Conservation (phyloP, 495 filamentous ascomycete species). For the Neurospora sp. region DNA sequence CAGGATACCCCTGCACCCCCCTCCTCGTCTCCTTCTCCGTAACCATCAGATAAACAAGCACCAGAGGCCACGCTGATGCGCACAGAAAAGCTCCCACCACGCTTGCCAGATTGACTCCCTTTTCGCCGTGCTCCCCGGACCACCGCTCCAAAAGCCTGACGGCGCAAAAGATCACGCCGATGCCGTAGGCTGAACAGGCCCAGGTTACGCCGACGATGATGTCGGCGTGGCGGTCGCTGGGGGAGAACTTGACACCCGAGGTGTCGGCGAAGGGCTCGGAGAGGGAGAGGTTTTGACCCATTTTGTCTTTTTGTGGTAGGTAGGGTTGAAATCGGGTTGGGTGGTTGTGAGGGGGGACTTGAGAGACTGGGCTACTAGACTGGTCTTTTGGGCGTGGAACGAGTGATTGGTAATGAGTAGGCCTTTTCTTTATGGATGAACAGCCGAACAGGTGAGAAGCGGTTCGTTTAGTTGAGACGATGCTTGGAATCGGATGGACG, state of each 20-base stretch:
- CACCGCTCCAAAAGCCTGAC: constrained; percentile 23
- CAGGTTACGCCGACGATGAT: constrained; percentile 24
- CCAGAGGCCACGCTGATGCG: background rate
- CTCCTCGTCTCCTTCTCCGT: background rate
- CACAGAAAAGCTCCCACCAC: background rate
- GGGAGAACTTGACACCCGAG: constrained; percentile 12
- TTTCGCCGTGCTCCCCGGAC: constrained; percentile 19
- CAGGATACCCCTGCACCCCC: background rate
- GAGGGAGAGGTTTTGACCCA: constrained; percentile 25
- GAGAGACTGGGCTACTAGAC: too few species aligned
- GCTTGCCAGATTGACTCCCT: constrained; percentile 2
- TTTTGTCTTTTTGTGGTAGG: background rate
- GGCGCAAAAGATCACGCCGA: constrained; percentile 27
- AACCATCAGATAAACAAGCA: background rate
- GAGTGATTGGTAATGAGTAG: too few species aligned
- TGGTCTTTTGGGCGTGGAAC: too few species aligned
- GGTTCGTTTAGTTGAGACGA: too few species aligned
- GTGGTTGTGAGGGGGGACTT: too few species aligned
- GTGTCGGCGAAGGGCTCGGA: constrained; percentile 19
- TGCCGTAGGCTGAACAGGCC: constrained; percentile 20
- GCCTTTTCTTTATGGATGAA: too few species aligned
- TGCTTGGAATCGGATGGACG: too few species aligned
- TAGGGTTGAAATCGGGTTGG: too few species aligned
- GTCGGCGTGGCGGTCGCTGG: constrained; percentile 13
- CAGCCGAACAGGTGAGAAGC: too few species aligned